Conservation (phyloP, 1,284 basidiomycete genomes). For the Cryptococcus hybrid region DNA sequence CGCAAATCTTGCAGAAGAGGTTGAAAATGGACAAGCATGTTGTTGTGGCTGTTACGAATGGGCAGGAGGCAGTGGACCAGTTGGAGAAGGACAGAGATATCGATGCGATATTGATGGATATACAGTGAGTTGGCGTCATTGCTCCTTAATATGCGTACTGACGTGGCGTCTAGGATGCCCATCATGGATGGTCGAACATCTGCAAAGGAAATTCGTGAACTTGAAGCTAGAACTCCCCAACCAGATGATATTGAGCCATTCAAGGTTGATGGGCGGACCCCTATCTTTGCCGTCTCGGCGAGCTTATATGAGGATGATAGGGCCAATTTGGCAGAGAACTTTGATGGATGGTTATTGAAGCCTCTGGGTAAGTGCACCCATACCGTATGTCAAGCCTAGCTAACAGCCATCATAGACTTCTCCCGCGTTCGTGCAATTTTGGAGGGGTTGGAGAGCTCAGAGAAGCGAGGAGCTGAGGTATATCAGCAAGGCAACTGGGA, state of each 20-base stretch:
- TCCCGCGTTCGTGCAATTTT: constrained; percentile 63
- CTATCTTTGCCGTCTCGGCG: constrained; percentile 80
- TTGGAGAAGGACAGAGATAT: constrained; percentile 59
- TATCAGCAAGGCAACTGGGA: constrained; percentile 69
- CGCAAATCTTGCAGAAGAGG: constrained; percentile 68
- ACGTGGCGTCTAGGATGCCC: constrained; percentile 63
- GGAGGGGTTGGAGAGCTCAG: constrained; percentile 59
- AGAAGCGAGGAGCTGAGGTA: constrained; percentile 58
- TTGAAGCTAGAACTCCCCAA: constrained; percentile 52
- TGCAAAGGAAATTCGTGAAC: constrained; percentile 64
- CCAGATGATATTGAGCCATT: constrained; percentile 14
- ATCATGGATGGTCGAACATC: constrained; percentile 75
- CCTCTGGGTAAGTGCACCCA: constrained; percentile 57
- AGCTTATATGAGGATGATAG: constrained; percentile 67
- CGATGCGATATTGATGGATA: constrained; percentile 79
- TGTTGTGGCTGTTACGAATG: constrained; percentile 68
- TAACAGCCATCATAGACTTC: constrained; percentile 54
- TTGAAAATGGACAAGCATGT: constrained; percentile 66
- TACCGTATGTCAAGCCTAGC: background rate
- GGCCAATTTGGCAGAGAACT: constrained; percentile 60
- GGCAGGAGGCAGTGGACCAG: constrained; percentile 69
- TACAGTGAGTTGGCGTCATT: constrained; percentile 59
- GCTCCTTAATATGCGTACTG: background rate
- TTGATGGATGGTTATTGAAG: constrained; percentile 86
- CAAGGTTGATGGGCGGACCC: constrained; percentile 65